phyloP scores from a whole-genome alignment of 768 basidiomycete genomes.

The Amanita jacksonii region DNA sequence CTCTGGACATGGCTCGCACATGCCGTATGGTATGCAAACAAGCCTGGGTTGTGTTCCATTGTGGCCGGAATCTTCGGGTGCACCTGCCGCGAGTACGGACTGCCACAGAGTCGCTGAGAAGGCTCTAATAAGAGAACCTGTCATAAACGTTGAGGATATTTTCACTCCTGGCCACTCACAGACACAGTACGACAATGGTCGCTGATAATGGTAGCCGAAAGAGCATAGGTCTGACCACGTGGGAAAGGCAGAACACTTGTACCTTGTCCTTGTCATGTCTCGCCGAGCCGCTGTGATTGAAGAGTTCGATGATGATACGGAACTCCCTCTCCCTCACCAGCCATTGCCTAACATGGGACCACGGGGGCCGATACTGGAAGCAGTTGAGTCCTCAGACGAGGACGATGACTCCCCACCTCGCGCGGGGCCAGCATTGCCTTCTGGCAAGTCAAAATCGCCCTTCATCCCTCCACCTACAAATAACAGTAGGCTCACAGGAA shows the following conservation, averaged over 20 bases:
- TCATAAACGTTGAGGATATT: background rate
- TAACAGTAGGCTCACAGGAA: slow-evolving; percentile 16
- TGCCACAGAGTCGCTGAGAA: slow-evolving; percentile 11
- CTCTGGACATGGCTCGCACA: slow-evolving; percentile 54
- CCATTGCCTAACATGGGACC: slow-evolving; percentile 57
- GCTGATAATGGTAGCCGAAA: slow-evolving; percentile 9
- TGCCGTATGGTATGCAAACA: slow-evolving; percentile 46
- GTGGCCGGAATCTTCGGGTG: background rate
- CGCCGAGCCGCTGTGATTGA: slow-evolving; percentile 60
- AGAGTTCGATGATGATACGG: slow-evolving; percentile 93
- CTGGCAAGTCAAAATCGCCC: slow-evolving; percentile 18
- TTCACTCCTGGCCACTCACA: slow-evolving; percentile 18
- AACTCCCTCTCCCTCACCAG: slow-evolving; percentile 68
- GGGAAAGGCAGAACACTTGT: slow-evolving; percentile 10
- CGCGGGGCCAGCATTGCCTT: slow-evolving; percentile 51
- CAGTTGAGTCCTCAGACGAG: slow-evolving; percentile 48
- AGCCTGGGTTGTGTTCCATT: slow-evolving; percentile 25
- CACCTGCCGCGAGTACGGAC: slow-evolving; percentile 2
- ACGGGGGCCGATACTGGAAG: slow-evolving; percentile 71
- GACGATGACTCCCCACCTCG: slow-evolving; percentile 32
- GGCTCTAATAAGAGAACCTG: slow-evolving; percentile 6
- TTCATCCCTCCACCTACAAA: slow-evolving; percentile 17
- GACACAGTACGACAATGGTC: slow-evolving; percentile 23
- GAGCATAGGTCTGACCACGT: slow-evolving; percentile 11
- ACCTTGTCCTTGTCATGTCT: slow-evolving; percentile 37